Percentiles rank a stretch among this genome's conserved stretches.
These are phyloP conservation scores for Austroboletus eburneus DNA, from an alignment of 768 basidiomycete species.

Conservation along the genomic window DNA sequence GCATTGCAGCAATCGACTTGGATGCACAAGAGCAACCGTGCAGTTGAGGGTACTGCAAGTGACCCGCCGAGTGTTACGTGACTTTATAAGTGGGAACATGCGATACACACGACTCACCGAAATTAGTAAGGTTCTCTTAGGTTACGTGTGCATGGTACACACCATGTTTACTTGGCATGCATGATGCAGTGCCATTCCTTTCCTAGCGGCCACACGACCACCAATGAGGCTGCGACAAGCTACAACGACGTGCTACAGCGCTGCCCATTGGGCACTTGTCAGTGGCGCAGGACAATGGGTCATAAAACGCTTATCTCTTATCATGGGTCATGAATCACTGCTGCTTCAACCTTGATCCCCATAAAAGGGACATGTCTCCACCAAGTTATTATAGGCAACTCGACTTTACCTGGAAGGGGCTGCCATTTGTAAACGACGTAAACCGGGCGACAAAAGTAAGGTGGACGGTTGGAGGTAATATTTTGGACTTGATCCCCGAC, in stretches of 20 bases:
- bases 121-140: conserved; percentile 5
- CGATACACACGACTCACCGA: conserved; percentile 13
- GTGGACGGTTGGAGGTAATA: no score
- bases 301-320: no score
- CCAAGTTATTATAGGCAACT: no score
- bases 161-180: conserved; percentile 14
- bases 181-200: conserved; percentile 5
- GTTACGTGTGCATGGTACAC: conserved; percentile 10
- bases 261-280: no score
- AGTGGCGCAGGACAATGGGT: neutral
- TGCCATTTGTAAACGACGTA: no score
- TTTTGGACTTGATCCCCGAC: no score
- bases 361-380: no score
- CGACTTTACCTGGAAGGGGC: no score
- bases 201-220: neutral
- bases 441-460: no score
- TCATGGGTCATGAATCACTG: no score
- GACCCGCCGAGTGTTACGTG: neutral
- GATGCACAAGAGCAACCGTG: neutral
- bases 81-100: conserved; percentile 25
- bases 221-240: neutral
- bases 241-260: neutral
- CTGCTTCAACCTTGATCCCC: no score
- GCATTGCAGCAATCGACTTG: conserved; percentile 13
- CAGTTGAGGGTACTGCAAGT: conserved; percentile 8